Conservation (phyloP, 2,329 filamentous ascomycete species). For the Cladosporium sp. region DNA sequence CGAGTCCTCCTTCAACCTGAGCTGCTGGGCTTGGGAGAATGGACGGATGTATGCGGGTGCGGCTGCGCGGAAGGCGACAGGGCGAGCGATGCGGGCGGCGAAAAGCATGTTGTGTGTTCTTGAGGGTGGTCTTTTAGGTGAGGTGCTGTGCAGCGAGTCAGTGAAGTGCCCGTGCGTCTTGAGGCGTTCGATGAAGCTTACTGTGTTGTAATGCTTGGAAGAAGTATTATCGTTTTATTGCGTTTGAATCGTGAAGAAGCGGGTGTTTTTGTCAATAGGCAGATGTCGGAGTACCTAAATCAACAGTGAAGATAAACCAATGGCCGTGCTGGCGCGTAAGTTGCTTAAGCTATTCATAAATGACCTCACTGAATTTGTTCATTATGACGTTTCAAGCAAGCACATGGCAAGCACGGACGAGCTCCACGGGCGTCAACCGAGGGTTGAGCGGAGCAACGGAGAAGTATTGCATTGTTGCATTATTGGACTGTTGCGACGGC, state of each 20-base stretch:
- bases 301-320: not conserved
- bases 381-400: slow-evolving; percentile 11
- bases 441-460: not conserved
- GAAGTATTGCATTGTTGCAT: not conserved
- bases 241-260: not conserved
- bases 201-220: not conserved
- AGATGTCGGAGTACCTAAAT: not conserved
- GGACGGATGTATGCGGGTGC: slow-evolving; percentile 20
- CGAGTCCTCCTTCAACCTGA: slow-evolving; percentile 43
- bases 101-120: slow-evolving; percentile 3
- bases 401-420: slow-evolving; percentile 3
- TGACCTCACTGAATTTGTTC: slow-evolving; percentile 8
- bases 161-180: not conserved
- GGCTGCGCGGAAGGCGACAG: slow-evolving; percentile 4
- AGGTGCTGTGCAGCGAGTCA: not conserved
- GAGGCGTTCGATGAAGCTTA: not conserved
- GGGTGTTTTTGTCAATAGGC: not conserved
- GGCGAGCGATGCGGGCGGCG: slow-evolving; percentile 11
- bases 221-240: not conserved
- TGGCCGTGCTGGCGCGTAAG: slow-evolving; percentile 10
- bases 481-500: not conserved
- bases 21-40: slow-evolving; percentile 35
- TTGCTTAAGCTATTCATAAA: slow-evolving; percentile 4
- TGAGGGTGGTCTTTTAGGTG: not conserved
- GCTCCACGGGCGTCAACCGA: not conserved